Evolutionary conservation across 176 grass and related monocot species (phyloP), one percentile per base, ranked within the genome.

Genomic region (sorghum (Sorghum bicolor)): DNA sequence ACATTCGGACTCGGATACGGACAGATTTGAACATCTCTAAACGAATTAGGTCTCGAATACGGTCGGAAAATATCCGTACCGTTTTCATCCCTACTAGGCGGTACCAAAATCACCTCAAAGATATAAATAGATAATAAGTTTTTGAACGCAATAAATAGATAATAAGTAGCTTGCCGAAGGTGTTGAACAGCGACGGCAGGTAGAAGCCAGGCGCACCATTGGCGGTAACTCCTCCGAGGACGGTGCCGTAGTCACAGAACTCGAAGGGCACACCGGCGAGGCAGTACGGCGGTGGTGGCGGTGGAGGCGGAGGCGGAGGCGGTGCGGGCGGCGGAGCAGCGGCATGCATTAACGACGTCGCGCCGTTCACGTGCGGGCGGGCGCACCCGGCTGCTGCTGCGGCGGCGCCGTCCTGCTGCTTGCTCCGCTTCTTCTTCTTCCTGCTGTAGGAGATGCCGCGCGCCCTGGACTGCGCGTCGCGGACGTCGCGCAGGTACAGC

Each of bases 401-500:
- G 24, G 8, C 44, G 20, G 11, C 4, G 22, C 2, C 39, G 6
- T 22, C 14, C 20, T 79, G 58, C 14, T 45, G 81, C 34, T 77
- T 84, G 48, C 1, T 31, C 8, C 71, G 69, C 48, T 79, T 89
- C 45, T 92, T 92, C 83, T 90, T 94, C 20, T 64, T 86, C 50
- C 77, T 55, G 81, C 61, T 65, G 74, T 92, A 94, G 22, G 92
- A 89, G 77, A 94, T 94, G 12, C 92, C 92, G 0, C 92, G 76
- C 16, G 92, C 90, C 61, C 63, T 80, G 17, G 92, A 75, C 81
- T 94, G 92, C 39, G 68, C 28, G 57, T 92, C 87, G 38, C 92
- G 85, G 37, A 94, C 87, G 25, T 82, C 92, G 70, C 89, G 79
- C 61, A 94, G 87, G 77, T 94, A 94, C 1, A 94, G 72, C 72